A percentile compares a stretch with the other conserved stretches of the same genome.
Conservation (phyloP, 805 yeast species). For the Nakazawaea peltata region DNA sequence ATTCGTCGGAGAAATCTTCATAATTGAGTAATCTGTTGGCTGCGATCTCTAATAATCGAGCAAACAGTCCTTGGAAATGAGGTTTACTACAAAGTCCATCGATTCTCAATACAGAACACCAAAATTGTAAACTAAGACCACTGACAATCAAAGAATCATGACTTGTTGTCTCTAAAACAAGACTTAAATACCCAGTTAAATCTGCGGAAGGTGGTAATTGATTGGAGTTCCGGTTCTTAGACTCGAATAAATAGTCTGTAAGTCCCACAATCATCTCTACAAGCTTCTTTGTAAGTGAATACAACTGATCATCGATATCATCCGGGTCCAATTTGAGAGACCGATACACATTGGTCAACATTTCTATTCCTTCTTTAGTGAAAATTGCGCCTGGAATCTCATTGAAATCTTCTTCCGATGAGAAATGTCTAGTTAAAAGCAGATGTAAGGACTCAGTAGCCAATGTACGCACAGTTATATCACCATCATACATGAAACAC, state of each 20-base stretch:
- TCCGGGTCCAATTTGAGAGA: conserved; percentile 55
- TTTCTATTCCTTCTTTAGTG: conserved; percentile 60
- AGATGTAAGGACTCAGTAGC: conserved; percentile 90
- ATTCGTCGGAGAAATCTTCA: conserved; percentile 57
- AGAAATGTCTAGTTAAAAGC: conserved; percentile 72
- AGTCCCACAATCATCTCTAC: conserved; percentile 90
- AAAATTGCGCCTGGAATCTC: conserved; percentile 76
- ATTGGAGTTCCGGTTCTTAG: conserved; percentile 8
- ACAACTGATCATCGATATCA: conserved; percentile 62
- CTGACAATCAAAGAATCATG: conserved; percentile 86
- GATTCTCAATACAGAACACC: conserved; percentile 84
- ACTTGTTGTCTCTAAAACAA: conserved; percentile 73
- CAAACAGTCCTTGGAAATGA: conserved; percentile 47
- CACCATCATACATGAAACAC: conserved; percentile 41
- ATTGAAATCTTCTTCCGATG: conserved; percentile 60
- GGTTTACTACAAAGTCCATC: conserved; percentile 61
- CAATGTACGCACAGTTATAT: conserved; percentile 64
- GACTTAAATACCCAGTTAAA: conserved; percentile 55
- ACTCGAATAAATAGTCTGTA: conserved; percentile 59
- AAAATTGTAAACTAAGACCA: conserved; percentile 84
- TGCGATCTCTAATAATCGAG: conserved; percentile 65
- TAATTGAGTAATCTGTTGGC: conserved; percentile 75
- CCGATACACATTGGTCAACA: conserved; percentile 57
- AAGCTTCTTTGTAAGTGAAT: conserved; percentile 78
- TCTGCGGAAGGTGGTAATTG: conserved; percentile 37